These are phyloP conservation scores for Musa balbisiana DNA, from an alignment of 202 grass and related monocot species.

Conservation along the genomic window DNA sequence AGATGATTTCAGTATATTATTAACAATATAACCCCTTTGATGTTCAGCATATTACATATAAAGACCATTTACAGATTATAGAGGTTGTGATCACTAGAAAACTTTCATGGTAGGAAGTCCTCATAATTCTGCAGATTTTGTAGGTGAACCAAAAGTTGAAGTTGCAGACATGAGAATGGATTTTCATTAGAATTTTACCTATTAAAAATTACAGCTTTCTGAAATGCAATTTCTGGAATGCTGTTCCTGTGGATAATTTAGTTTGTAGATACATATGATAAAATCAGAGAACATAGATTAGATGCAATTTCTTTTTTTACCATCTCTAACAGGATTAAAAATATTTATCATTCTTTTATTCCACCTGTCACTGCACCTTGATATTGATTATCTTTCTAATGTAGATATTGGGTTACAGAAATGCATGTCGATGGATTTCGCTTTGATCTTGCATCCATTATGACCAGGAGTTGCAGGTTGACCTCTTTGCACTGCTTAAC, in stretches of 20 bases:
- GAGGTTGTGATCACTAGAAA: no score
- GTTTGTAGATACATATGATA: background rate
- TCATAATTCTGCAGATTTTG: background rate
- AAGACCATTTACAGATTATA: no score
- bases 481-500: conserved; percentile 8
- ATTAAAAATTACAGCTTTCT: background rate
- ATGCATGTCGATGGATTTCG: conserved; percentile 99
- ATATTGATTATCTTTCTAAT: conserved; percentile 22
- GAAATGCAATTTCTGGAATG: background rate
- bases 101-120: background rate
- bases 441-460: conserved; percentile 94
- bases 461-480: conserved; percentile 89
- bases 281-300: background rate
- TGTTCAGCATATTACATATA: no score
- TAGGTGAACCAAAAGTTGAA: background rate
- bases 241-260: background rate
- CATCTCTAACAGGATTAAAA: background rate
- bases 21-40: no score
- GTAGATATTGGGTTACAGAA: conserved; percentile 93
- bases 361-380: conserved; percentile 15
- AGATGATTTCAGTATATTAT: background rate
- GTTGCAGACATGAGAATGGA: background rate
- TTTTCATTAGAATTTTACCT: background rate
- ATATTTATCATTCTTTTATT: background rate
- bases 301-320: background rate